Conservation (phyloP, 1,284 basidiomycete species). For the Boletus smithii region DNA sequence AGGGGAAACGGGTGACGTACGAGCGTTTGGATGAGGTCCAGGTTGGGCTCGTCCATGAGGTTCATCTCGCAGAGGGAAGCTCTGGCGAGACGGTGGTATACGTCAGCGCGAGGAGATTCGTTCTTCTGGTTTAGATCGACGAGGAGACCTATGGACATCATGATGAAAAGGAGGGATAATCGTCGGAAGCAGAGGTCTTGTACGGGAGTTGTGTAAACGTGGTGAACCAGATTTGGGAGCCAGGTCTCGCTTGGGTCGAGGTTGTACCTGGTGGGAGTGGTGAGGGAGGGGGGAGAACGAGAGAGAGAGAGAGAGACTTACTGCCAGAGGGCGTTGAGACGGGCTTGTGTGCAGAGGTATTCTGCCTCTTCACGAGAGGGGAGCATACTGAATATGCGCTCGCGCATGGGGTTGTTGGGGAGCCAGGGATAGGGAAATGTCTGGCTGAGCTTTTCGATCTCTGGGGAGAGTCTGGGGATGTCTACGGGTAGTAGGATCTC, state of each 20-base stretch:
- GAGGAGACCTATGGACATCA: slow-evolving; percentile 63
- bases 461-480: slow-evolving; percentile 38
- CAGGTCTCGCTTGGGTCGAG: slow-evolving; percentile 64
- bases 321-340: slow-evolving; percentile 68
- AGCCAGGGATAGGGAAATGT: slow-evolving; percentile 63
- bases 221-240: slow-evolving; percentile 60
- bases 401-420: slow-evolving; percentile 51
- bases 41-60: slow-evolving; percentile 64
- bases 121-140: slow-evolving; percentile 57
- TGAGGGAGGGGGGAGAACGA: not conserved
- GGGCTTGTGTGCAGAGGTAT: slow-evolving; percentile 56
- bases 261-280: slow-evolving; percentile 48
- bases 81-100: slow-evolving; percentile 64
- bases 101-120: slow-evolving; percentile 55
- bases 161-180: slow-evolving; percentile 60
- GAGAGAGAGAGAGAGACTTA: slow-evolving; percentile 32
- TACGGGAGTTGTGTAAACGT: slow-evolving; percentile 56
- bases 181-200: slow-evolving; percentile 57
- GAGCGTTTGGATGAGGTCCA: slow-evolving; percentile 61
- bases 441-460: slow-evolving; percentile 56
- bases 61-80: slow-evolving; percentile 68
- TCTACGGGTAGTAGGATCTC: slow-evolving; percentile 25
- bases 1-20: slow-evolving; percentile 38
- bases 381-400: slow-evolving; percentile 56
- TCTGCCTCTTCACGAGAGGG: slow-evolving; percentile 54